phyloP scores from a whole-genome alignment of 2,329 filamentous ascomycete genomes.

The Biscogniauxia sp. region DNA sequence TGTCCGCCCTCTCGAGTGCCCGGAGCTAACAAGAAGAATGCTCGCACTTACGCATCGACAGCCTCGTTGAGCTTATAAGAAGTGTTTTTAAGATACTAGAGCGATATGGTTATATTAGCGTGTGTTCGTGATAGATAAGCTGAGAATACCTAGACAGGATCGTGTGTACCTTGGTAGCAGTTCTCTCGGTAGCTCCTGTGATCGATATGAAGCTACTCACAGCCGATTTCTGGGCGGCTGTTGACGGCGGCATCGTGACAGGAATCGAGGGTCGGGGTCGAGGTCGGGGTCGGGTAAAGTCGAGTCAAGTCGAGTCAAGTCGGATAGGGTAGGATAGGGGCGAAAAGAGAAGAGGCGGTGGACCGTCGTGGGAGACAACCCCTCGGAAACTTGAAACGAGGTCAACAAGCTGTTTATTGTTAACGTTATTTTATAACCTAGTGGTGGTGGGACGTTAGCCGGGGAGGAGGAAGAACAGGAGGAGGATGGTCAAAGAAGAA shows the following conservation, averaged over 20 bases:
- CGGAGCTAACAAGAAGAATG: conserved; percentile 13
- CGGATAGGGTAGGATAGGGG: neutral
- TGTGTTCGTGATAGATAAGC: too few species aligned
- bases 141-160: conserved; percentile 5
- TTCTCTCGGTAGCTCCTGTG: conserved; percentile 29
- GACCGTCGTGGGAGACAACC: too few species aligned
- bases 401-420: too few species aligned
- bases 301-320: too few species aligned
- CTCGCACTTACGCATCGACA: conserved; percentile 54
- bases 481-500: too few species aligned
- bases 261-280: neutral
- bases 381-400: too few species aligned
- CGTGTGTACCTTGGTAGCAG: conserved; percentile 21
- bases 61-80: conserved; percentile 53
- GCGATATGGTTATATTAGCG: neutral
- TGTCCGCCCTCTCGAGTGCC: neutral
- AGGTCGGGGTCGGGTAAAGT: neutral
- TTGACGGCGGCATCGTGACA: conserved; percentile 25
- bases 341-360: neutral
- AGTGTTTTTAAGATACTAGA: conserved; percentile 38
- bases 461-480: too few species aligned
- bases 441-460: too few species aligned
- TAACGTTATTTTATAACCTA: too few species aligned
- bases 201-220: conserved; percentile 29
- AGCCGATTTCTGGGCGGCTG: conserved; percentile 26